A percentile compares a stretch with the other conserved stretches of the same genome.
phyloP scores from a whole-genome alignment of 257 asterid genomes.

The Solanum lignicaule region DNA sequence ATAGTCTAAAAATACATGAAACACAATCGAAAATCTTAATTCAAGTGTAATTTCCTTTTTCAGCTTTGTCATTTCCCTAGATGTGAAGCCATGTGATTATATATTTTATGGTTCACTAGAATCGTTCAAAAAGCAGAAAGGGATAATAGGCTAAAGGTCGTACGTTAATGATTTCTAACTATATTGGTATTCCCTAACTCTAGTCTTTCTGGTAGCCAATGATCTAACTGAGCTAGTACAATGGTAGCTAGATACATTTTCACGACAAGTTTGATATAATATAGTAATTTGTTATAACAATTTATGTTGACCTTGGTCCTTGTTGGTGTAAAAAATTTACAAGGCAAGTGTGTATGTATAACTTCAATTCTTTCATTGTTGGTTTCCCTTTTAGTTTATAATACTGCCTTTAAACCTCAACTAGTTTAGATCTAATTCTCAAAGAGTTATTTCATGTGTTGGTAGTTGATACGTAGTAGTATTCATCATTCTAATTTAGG shows the following conservation, averaged over 20 bases:
- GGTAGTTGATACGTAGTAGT: neutral
- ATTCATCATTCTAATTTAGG: neutral
- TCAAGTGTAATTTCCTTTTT: neutral
- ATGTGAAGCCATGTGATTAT: neutral
- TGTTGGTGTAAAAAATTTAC: too few relatives aligned
- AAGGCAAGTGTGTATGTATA: too few relatives aligned
- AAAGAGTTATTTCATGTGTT: neutral
- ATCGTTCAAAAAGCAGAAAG: neutral
- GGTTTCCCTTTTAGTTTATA: neutral
- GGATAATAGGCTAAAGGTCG: neutral
- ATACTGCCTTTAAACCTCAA: neutral
- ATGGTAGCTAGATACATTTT: neutral
- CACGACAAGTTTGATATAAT: neutral
- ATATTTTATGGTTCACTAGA: neutral
- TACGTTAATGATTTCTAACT: neutral
- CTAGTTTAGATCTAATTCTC: too few relatives aligned
- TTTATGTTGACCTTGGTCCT: too few relatives aligned
- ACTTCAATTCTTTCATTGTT: too few relatives aligned
- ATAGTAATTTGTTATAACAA: too few relatives aligned
- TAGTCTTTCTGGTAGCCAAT: too few relatives aligned
- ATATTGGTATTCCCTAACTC: too few relatives aligned
- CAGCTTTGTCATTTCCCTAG: neutral
- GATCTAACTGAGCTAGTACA: too few relatives aligned
- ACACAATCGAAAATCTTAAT: too few relatives aligned
- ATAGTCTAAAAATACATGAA: neutral